Percentiles rank a stretch among this genome's conserved stretches.
phyloP scores from a whole-genome alignment of 2,329 filamentous ascomycete genomes.

The Chalaropsis thielavioides region DNA sequence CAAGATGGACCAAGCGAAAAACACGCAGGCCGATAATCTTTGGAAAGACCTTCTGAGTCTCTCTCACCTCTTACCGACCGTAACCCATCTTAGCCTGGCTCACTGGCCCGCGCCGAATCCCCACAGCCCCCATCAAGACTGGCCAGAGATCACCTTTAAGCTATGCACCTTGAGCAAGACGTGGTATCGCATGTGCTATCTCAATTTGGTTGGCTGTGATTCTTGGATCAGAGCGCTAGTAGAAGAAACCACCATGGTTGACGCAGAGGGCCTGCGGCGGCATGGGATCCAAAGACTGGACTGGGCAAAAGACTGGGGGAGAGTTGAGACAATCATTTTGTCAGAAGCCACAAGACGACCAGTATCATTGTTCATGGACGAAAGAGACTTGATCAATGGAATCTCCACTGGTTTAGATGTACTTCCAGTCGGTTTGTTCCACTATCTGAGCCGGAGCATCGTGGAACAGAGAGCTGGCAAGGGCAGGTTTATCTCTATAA shows the following conservation, averaged over 20 bases:
- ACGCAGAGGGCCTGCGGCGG: not conserved
- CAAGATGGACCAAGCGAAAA: not conserved
- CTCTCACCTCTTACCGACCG: not conserved
- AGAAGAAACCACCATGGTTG: not conserved
- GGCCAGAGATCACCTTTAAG: not conserved
- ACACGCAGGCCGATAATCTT: not conserved
- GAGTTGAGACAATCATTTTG: not conserved
- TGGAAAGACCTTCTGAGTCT: slow-evolving; percentile 6
- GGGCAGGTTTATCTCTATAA: not conserved
- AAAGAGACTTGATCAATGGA: not conserved
- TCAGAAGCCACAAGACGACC: not conserved
- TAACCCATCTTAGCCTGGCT: not conserved
- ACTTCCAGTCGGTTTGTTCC: not conserved
- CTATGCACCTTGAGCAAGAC: not conserved
- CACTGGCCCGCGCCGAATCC: not conserved
- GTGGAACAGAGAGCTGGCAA: slow-evolving; percentile 1
- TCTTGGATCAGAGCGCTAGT: not conserved
- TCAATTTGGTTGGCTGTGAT: not conserved
- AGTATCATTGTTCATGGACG: not conserved
- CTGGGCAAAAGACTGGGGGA: slow-evolving; percentile 8
- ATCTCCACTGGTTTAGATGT: too few species aligned
- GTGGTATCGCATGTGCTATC: not conserved
- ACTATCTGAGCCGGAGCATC: not conserved
- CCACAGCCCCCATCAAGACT: not conserved
- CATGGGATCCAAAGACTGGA: not conserved